Evolutionary conservation across 129 eudicot genomes (phyloP), one percentile per base, ranked within the genome.

Genomic region (Silybum marianum): DNA sequence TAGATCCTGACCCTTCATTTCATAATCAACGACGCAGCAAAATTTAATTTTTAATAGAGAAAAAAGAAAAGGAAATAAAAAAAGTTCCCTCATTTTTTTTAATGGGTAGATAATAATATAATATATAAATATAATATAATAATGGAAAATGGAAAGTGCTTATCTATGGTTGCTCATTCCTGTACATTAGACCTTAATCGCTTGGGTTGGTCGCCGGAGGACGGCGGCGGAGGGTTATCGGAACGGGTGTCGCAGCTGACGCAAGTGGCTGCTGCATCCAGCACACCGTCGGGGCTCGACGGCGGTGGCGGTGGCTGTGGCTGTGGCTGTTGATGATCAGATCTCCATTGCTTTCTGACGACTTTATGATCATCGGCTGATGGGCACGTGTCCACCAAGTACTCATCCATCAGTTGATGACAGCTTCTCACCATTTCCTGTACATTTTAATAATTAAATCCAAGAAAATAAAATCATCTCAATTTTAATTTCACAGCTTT

Each of bases 371-470:
- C 78, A 9, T 76, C 80, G 9, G 78, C 87, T n/a, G 69, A 86
- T 4, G 90, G 92, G 63, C 95, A 90, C 90, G 89, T 79, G 88
- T 90, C 90, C 48, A 90, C 74, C 85, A 88, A 72, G 28, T 86
- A 88, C 88, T 82, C 90, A 76, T 77, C 82, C 86, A 90, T 90
- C 68, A 90, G 90, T 90, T 78, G 92, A 79, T 86, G 90, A 90
- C 95, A 90, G 89, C 95, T 90, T 80, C 89, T 82, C 87, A 88
- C 90, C 85, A 71, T 79, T 84, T 86, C 90, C 92, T 90, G 86
- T 81, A 34, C 23, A 79, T 32, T 30, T 76, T 25, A 76, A 68
- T 28, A 12, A 78, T 44, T 23, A 81, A 44, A 42, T 44, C 9
- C 48, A 54, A 8, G 67, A 71, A 32, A 84, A 80, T 6, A 30